phyloP scores from a whole-genome alignment of 768 basidiomycete genomes.

The Rhizopogon roseolus region DNA sequence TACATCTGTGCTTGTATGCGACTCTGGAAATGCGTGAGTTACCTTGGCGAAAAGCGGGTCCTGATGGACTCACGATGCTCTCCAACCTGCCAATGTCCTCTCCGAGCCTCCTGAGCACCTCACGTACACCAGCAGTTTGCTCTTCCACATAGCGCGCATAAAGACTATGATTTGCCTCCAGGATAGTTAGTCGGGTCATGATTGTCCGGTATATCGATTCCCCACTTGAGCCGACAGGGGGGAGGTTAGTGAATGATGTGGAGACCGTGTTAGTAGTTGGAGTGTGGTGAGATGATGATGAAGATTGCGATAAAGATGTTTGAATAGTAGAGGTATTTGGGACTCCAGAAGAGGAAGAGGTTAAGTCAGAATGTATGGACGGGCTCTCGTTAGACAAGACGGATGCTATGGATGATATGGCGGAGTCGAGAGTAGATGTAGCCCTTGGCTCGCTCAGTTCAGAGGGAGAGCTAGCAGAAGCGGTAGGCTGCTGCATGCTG shows the following conservation, averaged over 20 bases:
- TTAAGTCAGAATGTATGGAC: not conserved
- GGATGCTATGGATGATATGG: not conserved
- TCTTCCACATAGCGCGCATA: constrained; percentile 86
- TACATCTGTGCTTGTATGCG: constrained; percentile 65
- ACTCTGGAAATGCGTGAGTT: constrained; percentile 36
- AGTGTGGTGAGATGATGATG: not conserved
- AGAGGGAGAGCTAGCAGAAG: not conserved
- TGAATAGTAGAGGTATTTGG: not conserved
- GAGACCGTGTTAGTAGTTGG: constrained; percentile 4
- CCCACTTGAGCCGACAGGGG: constrained; percentile 30
- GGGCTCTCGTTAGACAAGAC: not conserved
- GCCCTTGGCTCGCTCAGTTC: not conserved
- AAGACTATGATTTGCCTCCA: constrained; percentile 86
- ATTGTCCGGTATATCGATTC: constrained; percentile 97
- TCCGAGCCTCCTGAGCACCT: constrained; percentile 66
- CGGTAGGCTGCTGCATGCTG: not conserved
- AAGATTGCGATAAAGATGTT: not conserved
- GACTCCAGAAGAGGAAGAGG: not conserved
- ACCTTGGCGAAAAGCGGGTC: not conserved
- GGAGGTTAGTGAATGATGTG: not conserved
- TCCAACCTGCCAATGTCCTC: constrained; percentile 78
- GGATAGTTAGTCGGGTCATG: constrained; percentile 82
- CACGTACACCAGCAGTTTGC: constrained; percentile 72
- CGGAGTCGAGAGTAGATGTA: not conserved
- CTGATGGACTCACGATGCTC: constrained; percentile 50